A percentile compares a stretch with the other conserved stretches of the same genome.
Conservation (phyloP, 352 stramenopile species). For the Aphanomyces astaci region DNA sequence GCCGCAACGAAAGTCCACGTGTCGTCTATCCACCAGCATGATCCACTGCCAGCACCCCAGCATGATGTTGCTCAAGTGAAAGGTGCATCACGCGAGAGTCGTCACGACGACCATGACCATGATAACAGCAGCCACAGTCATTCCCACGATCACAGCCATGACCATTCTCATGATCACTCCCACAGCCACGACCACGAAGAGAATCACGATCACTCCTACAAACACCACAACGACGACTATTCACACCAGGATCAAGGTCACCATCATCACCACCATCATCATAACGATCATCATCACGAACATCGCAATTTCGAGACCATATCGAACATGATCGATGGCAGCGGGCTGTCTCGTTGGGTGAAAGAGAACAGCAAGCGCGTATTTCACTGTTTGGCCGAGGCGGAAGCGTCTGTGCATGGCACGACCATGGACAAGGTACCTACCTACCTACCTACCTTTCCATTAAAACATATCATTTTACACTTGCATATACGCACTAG, state of each 20-base stretch:
- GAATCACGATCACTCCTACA: too few species aligned
- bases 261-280: constrained; percentile 29
- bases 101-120: constrained; percentile 35
- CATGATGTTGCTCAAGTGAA: constrained; percentile 23
- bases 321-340: constrained; percentile 66
- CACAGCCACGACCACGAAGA: constrained; percentile 32
- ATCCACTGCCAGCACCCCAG: constrained; percentile 26
- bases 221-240: constrained; percentile 50
- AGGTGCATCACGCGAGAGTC: not conserved
- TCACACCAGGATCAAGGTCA: constrained; percentile 28
- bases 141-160: constrained; percentile 34
- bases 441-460: not conserved
- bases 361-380: constrained; percentile 84
- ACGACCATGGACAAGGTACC: constrained; percentile 67
- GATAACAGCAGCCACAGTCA: constrained; percentile 30
- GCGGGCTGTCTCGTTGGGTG: constrained; percentile 79
- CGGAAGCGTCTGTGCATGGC: constrained; percentile 92
- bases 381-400: constrained; percentile 89
- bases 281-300: constrained; percentile 37
- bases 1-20: constrained; percentile 85
- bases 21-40: constrained; percentile 78
- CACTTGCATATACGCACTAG: constrained; percentile 23
- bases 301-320: constrained; percentile 91
- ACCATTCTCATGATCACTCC: constrained; percentile 32
- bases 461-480: too few species aligned